Conservation (phyloP, 805 yeast genomes). For the Starmerella floricola region DNA sequence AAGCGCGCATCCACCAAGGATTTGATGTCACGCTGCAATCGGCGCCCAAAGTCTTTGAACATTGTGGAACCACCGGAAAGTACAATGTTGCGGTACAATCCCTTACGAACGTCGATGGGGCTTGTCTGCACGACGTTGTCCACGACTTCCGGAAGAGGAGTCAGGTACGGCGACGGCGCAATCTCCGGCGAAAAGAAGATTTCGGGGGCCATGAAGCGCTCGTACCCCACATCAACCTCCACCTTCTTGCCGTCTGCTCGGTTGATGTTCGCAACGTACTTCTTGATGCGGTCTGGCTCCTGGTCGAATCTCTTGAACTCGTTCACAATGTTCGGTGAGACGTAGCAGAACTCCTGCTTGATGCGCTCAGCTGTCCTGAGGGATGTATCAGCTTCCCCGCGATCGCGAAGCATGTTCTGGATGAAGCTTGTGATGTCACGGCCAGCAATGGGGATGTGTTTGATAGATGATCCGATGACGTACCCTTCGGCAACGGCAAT, state of each 20-base stretch:
- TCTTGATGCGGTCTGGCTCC: slow-evolving; percentile 77
- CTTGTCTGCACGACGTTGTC: slow-evolving; percentile 90
- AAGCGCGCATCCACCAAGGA: slow-evolving; percentile 80
- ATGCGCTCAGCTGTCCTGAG: slow-evolving; percentile 92
- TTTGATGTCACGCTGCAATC: slow-evolving; percentile 90
- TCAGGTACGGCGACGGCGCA: slow-evolving; percentile 84
- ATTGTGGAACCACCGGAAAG: slow-evolving; percentile 96
- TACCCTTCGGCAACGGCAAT: slow-evolving; percentile 99
- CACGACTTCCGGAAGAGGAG: slow-evolving; percentile 92
- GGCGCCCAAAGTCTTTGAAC: slow-evolving; percentile 96
- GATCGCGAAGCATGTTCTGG: slow-evolving; percentile 85
- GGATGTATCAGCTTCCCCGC: slow-evolving; percentile 91
- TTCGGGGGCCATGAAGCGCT: slow-evolving; percentile 97
- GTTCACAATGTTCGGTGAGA: slow-evolving; percentile 93
- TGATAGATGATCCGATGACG: slow-evolving; percentile 94
- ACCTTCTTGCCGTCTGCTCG: slow-evolving; percentile 52
- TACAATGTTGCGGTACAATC: slow-evolving; percentile 87
- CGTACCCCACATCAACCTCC: slow-evolving; percentile 89
- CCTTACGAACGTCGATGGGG: slow-evolving; percentile 97
- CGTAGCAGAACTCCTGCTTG: slow-evolving; percentile 94
- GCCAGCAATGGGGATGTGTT: slow-evolving; percentile 97
- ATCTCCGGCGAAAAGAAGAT: slow-evolving; percentile 97
- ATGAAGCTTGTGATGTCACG: slow-evolving; percentile 92
- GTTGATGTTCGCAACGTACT: slow-evolving; percentile 65
- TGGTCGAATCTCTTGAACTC: slow-evolving; percentile 91